Evolutionary conservation across 768 basidiomycete species (phyloP), one percentile per base, ranked within the genome.

Genomic region (Russula abietina): DNA sequence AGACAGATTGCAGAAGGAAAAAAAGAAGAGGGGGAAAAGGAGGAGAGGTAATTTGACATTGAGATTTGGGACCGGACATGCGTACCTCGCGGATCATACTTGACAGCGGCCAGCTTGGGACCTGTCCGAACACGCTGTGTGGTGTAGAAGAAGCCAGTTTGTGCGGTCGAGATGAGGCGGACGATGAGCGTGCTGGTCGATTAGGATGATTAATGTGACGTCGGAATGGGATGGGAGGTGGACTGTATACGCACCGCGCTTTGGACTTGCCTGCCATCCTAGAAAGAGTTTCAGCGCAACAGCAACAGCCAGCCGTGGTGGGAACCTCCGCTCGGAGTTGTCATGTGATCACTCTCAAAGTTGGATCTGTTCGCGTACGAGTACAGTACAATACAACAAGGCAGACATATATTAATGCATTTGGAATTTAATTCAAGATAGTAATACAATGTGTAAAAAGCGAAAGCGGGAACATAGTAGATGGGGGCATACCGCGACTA

Each of bases 91-190:
- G 92, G 91, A 70, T 96, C 93, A 72, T 94, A 95, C 74, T 95
- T 96, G 69, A 95, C 88, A n/a, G 90, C 87, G 9, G 90, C 86
- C 55, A 96, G 75, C 73, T 82, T 88, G n/a, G 90, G 85, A 2
- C 86, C 88, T 70, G 81, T 73, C 12, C 93, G 81, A 46, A 87
- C 75, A 24, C 93, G 82, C 65, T 86, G 82, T 2, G 89, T 89
- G 24, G 91, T 91, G 75, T 95, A 96, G 74, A 94, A 94, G 77
- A 82, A 93, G 12, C 93, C 93, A 1, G 93, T 95, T 74, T 91
- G 87, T 0, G 93, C 93, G 0, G 92, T 92, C 16, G 93, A 95
- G 62, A 95, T 85, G 68, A 96, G 80, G 53, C 91, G 89, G 57
- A 95, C 86, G 59, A 96, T 86, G 59, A 95, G 73, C 2, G 90